A percentile compares a stretch with the other conserved stretches of the same genome.
Evolutionary conservation across 768 basidiomycete species (phyloP).

Genomic region (Macrolepiota albuminosa): DNA sequence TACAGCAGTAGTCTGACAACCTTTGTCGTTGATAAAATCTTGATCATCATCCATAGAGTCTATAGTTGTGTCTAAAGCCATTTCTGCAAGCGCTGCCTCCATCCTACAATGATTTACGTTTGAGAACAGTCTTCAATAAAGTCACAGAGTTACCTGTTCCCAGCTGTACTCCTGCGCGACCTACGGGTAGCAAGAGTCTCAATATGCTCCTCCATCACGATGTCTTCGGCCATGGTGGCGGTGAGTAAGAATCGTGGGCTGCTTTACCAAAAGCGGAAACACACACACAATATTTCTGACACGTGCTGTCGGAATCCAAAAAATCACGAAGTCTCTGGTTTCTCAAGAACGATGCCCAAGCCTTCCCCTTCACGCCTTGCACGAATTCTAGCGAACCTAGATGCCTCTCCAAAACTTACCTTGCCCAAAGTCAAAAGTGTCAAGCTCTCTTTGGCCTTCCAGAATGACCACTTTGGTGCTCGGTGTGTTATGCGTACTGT

Average conservation of each 20-base stretch:
- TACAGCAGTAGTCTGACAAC: conserved; percentile 26
- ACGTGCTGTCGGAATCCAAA: conserved; percentile 6
- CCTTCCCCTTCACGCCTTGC: conserved; percentile 47
- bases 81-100: conserved; percentile 74
- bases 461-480: conserved; percentile 73
- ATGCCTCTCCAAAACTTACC: conserved; percentile 43
- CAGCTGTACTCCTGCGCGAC: conserved; percentile 68
- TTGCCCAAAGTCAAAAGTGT: conserved; percentile 46
- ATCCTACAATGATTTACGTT: conserved; percentile 40
- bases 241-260: background rate
- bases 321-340: conserved; percentile 2
- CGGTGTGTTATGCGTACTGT: conserved; percentile 38
- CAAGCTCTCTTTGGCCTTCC: conserved; percentile 50
- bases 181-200: conserved; percentile 54
- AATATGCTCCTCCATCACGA: conserved; percentile 23
- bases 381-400: conserved; percentile 46
- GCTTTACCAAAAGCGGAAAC: conserved; percentile 2
- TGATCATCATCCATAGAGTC: conserved; percentile 68
- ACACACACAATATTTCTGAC: background rate
- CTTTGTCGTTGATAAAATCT: conserved; percentile 66
- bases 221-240: conserved; percentile 4
- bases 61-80: conserved; percentile 47
- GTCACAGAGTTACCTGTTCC: conserved; percentile 52
- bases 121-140: background rate
- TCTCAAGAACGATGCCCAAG: background rate